phyloP scores from a whole-genome alignment of 2,329 filamentous ascomycete species.

The Cladosporium halotolerans region DNA sequence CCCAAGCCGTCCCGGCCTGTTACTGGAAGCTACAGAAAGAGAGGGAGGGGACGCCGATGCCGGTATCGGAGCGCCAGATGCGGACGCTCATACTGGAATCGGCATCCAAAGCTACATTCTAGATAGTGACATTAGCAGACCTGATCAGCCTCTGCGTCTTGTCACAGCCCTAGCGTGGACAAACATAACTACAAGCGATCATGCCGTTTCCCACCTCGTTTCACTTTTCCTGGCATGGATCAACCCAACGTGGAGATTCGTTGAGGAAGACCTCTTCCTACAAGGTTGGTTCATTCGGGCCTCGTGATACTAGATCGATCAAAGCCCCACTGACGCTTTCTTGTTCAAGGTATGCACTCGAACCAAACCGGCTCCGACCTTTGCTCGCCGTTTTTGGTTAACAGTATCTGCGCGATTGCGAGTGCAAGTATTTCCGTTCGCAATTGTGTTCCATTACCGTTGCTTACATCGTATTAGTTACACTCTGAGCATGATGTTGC shows the following conservation, averaged over 20 bases:
- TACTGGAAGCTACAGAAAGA: neutral
- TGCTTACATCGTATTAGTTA: neutral
- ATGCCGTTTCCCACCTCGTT: slow-evolving; percentile 13
- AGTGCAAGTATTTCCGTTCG: neutral
- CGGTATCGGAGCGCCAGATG: neutral
- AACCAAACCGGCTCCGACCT: neutral
- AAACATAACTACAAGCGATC: slow-evolving; percentile 3
- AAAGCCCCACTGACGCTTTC: neutral
- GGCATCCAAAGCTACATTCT: neutral
- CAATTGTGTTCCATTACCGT: no score
- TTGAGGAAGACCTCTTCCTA: slow-evolving; percentile 15
- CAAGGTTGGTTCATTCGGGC: slow-evolving; percentile 1
- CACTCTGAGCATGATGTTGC: slow-evolving; percentile 12
- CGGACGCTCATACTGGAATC: neutral
- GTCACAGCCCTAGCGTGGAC: slow-evolving; percentile 12
- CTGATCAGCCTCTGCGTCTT: neutral
- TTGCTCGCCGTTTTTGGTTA: slow-evolving; percentile 14
- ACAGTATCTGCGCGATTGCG: slow-evolving; percentile 13
- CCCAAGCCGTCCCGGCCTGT: neutral
- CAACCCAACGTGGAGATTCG: slow-evolving; percentile 15
- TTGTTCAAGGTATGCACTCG: slow-evolving; percentile 12
- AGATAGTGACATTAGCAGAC: neutral
- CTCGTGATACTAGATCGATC: neutral
- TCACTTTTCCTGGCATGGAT: slow-evolving; percentile 14
- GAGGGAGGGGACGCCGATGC: neutral